Percentiles rank a stretch among this genome's conserved stretches.
Evolutionary conservation across 768 basidiomycete genomes (phyloP).

Genomic region (Pulveroboletus sp.): DNA sequence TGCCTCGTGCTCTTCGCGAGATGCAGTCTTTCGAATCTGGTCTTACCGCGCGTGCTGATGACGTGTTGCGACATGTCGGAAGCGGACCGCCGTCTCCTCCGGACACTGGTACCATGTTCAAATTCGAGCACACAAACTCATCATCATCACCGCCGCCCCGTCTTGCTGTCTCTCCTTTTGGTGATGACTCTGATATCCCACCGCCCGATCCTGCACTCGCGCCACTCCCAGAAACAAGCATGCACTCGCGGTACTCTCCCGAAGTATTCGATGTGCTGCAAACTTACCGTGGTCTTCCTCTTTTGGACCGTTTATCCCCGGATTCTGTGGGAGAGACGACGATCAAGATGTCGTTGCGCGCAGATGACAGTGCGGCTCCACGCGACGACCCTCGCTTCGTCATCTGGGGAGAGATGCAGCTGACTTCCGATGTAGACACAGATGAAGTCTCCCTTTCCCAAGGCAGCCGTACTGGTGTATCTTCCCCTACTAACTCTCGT

Average conservation of each 20-base stretch:
- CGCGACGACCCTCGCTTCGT: slow-evolving; percentile 88
- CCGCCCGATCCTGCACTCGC: slow-evolving; percentile 25
- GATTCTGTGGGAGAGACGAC: slow-evolving; percentile 59
- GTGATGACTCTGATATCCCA: slow-evolving; percentile 27
- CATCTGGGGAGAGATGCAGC: slow-evolving; percentile 70
- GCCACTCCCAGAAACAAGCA: slow-evolving; percentile 44
- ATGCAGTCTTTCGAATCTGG: slow-evolving; percentile 88
- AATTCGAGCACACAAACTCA: slow-evolving; percentile 1
- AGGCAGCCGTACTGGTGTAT: slow-evolving; percentile 35
- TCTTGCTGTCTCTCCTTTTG: slow-evolving; percentile 24
- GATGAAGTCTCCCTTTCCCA: slow-evolving; percentile 39
- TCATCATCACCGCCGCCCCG: slow-evolving; percentile 19
- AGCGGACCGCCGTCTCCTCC: slow-evolving; percentile 9
- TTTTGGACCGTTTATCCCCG: slow-evolving; percentile 59
- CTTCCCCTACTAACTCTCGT: slow-evolving; percentile 38
- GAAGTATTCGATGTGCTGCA: slow-evolving; percentile 80
- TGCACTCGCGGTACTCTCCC: slow-evolving; percentile 62
- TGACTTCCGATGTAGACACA: slow-evolving; percentile 28
- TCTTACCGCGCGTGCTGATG: slow-evolving; percentile 62
- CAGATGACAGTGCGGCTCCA: slow-evolving; percentile 66
- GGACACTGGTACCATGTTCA: neutral
- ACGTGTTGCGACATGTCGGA: slow-evolving; percentile 22
- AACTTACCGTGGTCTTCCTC: slow-evolving; percentile 71
- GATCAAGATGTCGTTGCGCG: slow-evolving; percentile 63
- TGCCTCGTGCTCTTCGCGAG: slow-evolving; percentile 61